A percentile compares a stretch with the other conserved stretches of the same genome.
phyloP scores from a whole-genome alignment of 2,329 filamentous ascomycete species.

The Alternaria arbusti region DNA sequence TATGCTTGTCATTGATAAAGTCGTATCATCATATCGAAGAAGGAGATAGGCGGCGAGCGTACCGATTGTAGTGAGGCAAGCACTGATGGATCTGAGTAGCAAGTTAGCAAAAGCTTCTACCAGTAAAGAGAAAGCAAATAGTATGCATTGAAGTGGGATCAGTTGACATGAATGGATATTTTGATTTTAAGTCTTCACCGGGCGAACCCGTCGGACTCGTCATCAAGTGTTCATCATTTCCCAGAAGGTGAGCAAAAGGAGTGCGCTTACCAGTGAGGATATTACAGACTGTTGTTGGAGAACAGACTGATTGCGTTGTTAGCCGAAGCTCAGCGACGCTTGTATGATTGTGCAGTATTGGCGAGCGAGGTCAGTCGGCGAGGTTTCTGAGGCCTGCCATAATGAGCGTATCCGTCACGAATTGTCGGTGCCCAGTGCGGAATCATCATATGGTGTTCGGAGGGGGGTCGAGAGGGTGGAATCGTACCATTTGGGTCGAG shows the following conservation, averaged over 20 bases:
- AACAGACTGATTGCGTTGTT: slow-evolving; percentile 8
- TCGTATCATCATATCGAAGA: slow-evolving; percentile 75
- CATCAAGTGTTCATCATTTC: slow-evolving; percentile 66
- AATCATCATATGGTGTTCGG: slow-evolving; percentile 70
- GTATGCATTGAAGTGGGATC: slow-evolving; percentile 17
- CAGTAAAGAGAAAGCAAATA: neutral
- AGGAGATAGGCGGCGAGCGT: slow-evolving; percentile 18
- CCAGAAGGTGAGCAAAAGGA: slow-evolving; percentile 9
- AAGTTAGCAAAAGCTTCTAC: slow-evolving; percentile 10
- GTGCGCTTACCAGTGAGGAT: slow-evolving; percentile 25
- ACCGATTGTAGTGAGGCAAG: slow-evolving; percentile 23
- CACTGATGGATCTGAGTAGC: slow-evolving; percentile 3
- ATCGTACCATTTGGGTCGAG: slow-evolving; percentile 30
- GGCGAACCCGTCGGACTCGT: slow-evolving; percentile 77
- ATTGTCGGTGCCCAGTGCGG: slow-evolving; percentile 96
- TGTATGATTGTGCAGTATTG: neutral
- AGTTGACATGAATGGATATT: slow-evolving; percentile 73
- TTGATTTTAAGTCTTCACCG: slow-evolving; percentile 68
- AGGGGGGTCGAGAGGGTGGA: slow-evolving; percentile 13
- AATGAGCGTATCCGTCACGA: slow-evolving; percentile 83
- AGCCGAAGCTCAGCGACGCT: slow-evolving; percentile 10
- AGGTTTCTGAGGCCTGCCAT: slow-evolving; percentile 99
- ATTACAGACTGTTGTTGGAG: neutral
- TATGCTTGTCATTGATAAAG: slow-evolving; percentile 92
- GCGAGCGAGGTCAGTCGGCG: slow-evolving; percentile 78